Base-by-base conservation (phyloP, 805 yeast genomes). In the Cyberlindnera lachancei region DNA sequence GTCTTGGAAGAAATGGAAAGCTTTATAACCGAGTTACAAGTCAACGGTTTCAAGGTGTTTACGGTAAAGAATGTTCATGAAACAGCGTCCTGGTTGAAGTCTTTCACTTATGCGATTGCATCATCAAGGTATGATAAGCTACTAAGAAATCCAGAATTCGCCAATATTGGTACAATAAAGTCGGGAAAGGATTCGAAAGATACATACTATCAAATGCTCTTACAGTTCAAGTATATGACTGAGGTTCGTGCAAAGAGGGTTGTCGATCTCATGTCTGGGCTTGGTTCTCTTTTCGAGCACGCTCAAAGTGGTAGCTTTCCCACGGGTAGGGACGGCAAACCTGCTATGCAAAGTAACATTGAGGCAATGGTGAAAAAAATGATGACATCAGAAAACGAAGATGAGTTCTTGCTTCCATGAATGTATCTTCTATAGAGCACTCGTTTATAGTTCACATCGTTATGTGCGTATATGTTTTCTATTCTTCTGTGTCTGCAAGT, bases 171-270 rank as follows among this genome's bases (percentile, higher is more conserved):
- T 5, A 58, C 53, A 2, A 65, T 77, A 9, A 68, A 62, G 45
- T 73, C 82, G 6, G 82, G 82, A 0, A 54, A 59, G 10, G 69
- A 66, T 42, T 44, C 58, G 4, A 53, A 55, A 16, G 71, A 70
- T 26, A 65, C 75, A 0, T 69, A 64, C 42, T 40, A 63, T 5
- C 68, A 69, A 41, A 64, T 75, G 34, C 41, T 80, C 18, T 63
- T 68, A 31, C 79, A 78, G 35, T 65, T 81, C 41, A 74, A 72
- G 34, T 59, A 65, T 40, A 65, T 80, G 66, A 76, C 82, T 3
- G 66, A 63, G 8, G 49, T 64, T 3, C 68, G 67, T 33, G 70
- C 77, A 1, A 65, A 66, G 28, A 58, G 64, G 15, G 55, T 79
- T 3, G 54, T 58, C 19, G 46, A 56, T 12, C 57, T 55, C 25